Evolutionary conservation across 768 basidiomycete genomes (phyloP), one percentile per base, ranked within the genome.

Genomic region (Pisolithus orientalis): DNA sequence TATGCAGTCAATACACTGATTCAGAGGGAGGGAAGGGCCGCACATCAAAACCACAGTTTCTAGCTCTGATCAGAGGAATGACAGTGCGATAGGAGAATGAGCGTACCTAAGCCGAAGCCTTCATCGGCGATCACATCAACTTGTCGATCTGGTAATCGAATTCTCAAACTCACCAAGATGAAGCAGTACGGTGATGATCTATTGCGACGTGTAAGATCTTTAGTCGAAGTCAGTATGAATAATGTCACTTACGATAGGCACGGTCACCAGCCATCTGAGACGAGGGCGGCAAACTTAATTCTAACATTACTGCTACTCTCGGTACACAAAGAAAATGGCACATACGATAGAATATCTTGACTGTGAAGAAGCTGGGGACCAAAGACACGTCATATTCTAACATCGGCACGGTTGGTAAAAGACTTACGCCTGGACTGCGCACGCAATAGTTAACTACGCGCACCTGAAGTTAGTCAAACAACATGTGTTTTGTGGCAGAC

Each of bases 301-400:
- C 1, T 8, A 29, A 31, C 27, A 45, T 0, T 29, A 29, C 44
- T 29, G 3, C 27, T 16, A 5, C 28, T 7, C 34, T 34, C 34
- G 25, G 16, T 29, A 14, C 4, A 45, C 14, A 16, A 8, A 13
- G 16, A n/a, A n/a, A n/a, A 27, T 17, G 14, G 25, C 27, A 45
- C 44, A 16, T 45, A 45, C 44, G 44, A 17, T 45, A 45, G n/a
- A 45, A 45, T 45, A 45, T 45, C 25, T 45, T 45, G 11, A 45
- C 27, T 17, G 44, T 45, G 28, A 45, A 45, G 44, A 45, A 45
- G n/a, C 44, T 45, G 28, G 7, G 27, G 9, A 31, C 1, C 27
- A 24, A 27, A 28, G 6, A 28, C 8, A 13, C 29, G 44, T 45
- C 44, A 45, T 31, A 14, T 17, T 45, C 28, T 25, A 16, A 7